A percentile compares a stretch with the other conserved stretches of the same genome.
phyloP scores from a whole-genome alignment of 2,329 filamentous ascomycete genomes.

The Whalleya microplaca region DNA sequence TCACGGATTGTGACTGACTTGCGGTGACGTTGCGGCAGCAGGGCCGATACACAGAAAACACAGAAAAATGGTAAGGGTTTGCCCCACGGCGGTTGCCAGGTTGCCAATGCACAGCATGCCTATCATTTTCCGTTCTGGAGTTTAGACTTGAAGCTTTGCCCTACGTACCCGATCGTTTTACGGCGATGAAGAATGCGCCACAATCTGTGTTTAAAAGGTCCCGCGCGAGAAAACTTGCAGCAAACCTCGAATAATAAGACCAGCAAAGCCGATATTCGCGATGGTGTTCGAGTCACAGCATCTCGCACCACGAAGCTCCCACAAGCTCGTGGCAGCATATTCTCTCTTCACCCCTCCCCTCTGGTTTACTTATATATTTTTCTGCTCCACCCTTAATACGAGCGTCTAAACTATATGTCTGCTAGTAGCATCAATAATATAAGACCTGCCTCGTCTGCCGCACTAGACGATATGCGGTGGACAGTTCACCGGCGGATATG shows the following conservation, averaged over 20 bases:
- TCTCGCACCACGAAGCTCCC: conserved; percentile 13
- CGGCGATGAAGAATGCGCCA: conserved; percentile 5
- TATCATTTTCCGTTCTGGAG: conserved; percentile 21
- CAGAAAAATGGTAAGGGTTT: conserved; percentile 10
- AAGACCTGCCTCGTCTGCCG: conserved; percentile 14
- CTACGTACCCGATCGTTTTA: conserved; percentile 5
- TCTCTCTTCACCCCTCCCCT: not conserved
- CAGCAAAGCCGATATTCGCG: conserved; percentile 7
- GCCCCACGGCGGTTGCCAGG: conserved; percentile 17
- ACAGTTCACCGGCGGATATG: conserved; percentile 8
- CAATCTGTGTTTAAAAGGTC: not conserved
- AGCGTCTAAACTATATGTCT: conserved; percentile 5
- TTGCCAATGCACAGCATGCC: conserved; percentile 1
- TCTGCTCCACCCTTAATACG: conserved; percentile 18
- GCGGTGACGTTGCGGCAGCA: conserved; percentile 11
- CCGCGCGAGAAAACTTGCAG: conserved; percentile 8
- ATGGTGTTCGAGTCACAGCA: conserved; percentile 8
- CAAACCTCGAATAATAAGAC: conserved; percentile 2
- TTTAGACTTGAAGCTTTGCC: conserved; percentile 17
- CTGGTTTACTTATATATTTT: conserved; percentile 8
- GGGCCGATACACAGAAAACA: conserved; percentile 4
- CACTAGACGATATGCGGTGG: conserved; percentile 6
- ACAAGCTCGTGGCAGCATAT: conserved; percentile 11
- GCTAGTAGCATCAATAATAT: conserved; percentile 10
- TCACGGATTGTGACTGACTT: conserved; percentile 2